A percentile compares a stretch with the other conserved stretches of the same genome.
Evolutionary conservation across 2,329 filamentous ascomycete genomes (phyloP).

Genomic region (Pestalotiopsis sp.): DNA sequence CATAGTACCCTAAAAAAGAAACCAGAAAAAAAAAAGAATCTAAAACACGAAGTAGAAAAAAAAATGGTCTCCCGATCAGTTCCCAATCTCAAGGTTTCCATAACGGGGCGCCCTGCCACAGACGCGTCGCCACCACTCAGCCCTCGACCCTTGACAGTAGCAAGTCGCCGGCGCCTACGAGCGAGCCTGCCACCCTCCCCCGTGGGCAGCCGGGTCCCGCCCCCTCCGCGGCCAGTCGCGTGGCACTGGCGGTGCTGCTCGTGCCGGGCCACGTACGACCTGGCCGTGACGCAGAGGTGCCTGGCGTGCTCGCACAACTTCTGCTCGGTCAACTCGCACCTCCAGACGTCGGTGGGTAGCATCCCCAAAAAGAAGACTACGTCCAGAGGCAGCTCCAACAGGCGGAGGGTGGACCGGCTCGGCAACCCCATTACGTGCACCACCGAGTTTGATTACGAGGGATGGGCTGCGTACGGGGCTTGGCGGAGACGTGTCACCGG

Average conservation of each 20-base stretch:
- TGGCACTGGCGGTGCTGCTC: conserved; percentile 1
- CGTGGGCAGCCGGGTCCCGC: neutral
- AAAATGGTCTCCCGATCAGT: neutral
- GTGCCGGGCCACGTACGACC: neutral
- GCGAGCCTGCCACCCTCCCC: neutral
- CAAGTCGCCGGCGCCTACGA: neutral
- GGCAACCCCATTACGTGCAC: neutral
- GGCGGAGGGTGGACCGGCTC: neutral
- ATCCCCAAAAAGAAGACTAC: neutral
- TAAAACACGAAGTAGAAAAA: neutral
- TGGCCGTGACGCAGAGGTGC: neutral
- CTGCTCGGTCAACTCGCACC: neutral
- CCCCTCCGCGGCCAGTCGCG: neutral
- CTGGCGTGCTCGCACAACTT: neutral
- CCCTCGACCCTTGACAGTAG: neutral
- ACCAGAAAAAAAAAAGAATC: neutral
- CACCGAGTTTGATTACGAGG: conserved; percentile 4
- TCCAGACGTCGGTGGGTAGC: neutral
- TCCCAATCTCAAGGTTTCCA: neutral
- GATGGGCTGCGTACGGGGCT: neutral
- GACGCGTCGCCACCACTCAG: neutral
- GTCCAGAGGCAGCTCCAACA: neutral
- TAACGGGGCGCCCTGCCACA: neutral
- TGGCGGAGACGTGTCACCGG: neutral
- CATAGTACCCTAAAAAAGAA: neutral